A percentile compares a stretch with the other conserved stretches of the same genome.
Evolutionary conservation across 768 basidiomycete genomes (phyloP).

Genomic region (Suillus brevipes): DNA sequence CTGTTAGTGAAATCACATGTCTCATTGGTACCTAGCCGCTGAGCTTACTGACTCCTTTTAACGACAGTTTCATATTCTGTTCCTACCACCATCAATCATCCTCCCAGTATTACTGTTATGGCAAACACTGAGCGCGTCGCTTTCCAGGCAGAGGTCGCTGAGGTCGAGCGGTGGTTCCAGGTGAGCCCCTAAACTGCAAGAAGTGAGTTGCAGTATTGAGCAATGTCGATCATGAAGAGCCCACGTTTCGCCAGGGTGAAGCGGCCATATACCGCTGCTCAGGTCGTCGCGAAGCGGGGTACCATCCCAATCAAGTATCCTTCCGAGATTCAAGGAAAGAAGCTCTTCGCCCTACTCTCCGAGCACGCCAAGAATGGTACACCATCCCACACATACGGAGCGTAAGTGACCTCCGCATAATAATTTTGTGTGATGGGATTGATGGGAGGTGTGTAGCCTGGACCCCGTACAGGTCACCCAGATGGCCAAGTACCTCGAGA

Average conservation of each 20-base stretch:
- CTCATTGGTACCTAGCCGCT: constrained; percentile 10
- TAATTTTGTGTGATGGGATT: constrained; percentile 2
- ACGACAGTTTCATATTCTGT: constrained; percentile 17
- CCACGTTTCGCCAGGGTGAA: constrained; percentile 85
- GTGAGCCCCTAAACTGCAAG: constrained; percentile 42
- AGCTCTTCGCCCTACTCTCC: constrained; percentile 74
- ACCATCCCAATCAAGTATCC: constrained; percentile 85
- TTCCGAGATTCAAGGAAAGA: constrained; percentile 82
- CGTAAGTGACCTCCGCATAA: constrained; percentile 62
- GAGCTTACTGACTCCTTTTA: constrained; percentile 6
- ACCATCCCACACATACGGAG: constrained; percentile 95
- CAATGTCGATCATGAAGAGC: constrained; percentile 46
- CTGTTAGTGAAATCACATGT: constrained; percentile 47
- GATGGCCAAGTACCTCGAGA: constrained; percentile 98
- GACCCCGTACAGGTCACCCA: constrained; percentile 98
- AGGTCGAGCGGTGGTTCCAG: constrained; percentile 93
- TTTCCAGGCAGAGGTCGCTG: constrained; percentile 80
- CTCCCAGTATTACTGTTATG: constrained; percentile 40
- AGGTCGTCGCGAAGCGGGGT: constrained; percentile 94
- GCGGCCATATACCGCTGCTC: constrained; percentile 89
- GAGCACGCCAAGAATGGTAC: constrained; percentile 77
- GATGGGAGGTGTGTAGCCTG: constrained; percentile 54
- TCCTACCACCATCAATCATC: constrained; percentile 24
- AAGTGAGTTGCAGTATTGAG: background rate
- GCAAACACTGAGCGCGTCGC: constrained; percentile 57